Percentiles rank a stretch among this genome's conserved stretches.
Conservation (phyloP, 495 filamentous ascomycete species). For the Achaetomiella virescens region DNA sequence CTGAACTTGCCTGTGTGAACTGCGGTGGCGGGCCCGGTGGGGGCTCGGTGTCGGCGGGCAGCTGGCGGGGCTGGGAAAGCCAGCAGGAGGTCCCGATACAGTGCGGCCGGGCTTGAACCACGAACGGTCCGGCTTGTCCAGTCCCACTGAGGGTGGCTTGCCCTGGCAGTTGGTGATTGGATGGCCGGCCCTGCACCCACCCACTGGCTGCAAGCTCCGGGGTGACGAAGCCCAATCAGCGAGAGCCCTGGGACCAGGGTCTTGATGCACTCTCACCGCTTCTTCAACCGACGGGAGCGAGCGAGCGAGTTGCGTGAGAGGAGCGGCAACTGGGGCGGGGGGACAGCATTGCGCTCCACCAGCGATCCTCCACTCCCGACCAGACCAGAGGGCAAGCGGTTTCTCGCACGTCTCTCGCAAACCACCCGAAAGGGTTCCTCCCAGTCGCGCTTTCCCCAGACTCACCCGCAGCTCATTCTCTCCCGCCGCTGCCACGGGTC, state of each 20-base stretch:
- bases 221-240: constrained; percentile 25
- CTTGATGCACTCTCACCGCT: constrained; percentile 34
- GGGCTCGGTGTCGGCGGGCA: neutral
- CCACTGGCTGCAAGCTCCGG: constrained; percentile 19
- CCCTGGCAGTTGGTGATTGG: constrained; percentile 21
- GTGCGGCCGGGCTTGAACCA: constrained; percentile 24
- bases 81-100: constrained; percentile 22
- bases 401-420: constrained; percentile 8
- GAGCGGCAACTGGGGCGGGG: constrained; percentile 12
- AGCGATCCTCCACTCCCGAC: constrained; percentile 6
- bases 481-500: neutral
- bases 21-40: neutral
- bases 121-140: constrained; percentile 14
- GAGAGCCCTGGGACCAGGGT: constrained; percentile 22
- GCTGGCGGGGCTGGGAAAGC: constrained; percentile 20
- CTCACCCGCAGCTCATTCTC: neutral
- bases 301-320: constrained; percentile 19
- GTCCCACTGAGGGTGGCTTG: constrained; percentile 4
- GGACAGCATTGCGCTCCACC: constrained; percentile 2
- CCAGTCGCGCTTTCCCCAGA: constrained; percentile 12
- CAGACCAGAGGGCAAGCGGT: neutral
- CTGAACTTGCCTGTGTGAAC: neutral
- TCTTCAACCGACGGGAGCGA: constrained; percentile 30
- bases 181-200: constrained; percentile 18
- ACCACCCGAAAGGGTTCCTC: constrained; percentile 9